Evolutionary conservation across 169 alveolate species (phyloP), one percentile per base, ranked within the genome.

Genomic region (Eimeria mitis): DNA sequence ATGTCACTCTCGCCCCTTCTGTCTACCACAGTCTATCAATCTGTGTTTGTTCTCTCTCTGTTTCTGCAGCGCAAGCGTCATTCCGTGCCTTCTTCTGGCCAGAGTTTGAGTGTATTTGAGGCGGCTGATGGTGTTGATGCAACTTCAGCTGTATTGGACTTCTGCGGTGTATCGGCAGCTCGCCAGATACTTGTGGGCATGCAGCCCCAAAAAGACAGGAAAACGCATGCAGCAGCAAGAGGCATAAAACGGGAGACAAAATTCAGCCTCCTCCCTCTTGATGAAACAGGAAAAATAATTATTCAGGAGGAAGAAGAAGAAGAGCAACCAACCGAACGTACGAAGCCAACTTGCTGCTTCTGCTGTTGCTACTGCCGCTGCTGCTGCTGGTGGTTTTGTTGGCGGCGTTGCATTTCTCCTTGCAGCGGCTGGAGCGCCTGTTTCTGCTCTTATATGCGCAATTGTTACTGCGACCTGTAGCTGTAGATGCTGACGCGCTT

Each of bases 31-130:
- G n/a, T n/a, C n/a, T n/a, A n/a, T n/a, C n/a, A n/a, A n/a, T n/a
- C n/a, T n/a, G n/a, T n/a, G n/a, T n/a, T n/a, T n/a, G n/a, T n/a
- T n/a, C n/a, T n/a, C n/a, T n/a, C n/a, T 63, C 73, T 63, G 73
- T 28, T 68, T 40, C 85, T 71, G 81, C 81, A 71, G 81, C 81
- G 81, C 23, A 71, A 71, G 81, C 81, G 81, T n/a, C n/a, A n/a
- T n/a, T n/a, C n/a, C 14, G 54, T 14, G 34, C 6, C 81, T 25
- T 11, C 47, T 25, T 42, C 54, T 13, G 81, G 37, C 25, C 49
- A 16, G 28, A 21, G 49, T 34, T 42, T 75, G 85, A 40, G 85
- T 42, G 56, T 75, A 14, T 75, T 75, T 42, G 85, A 75, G n/a
- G 85, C 2, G 16, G 59, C 37, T 7, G 85, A 6, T 5, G 85